Base-by-base conservation (phyloP, 495 filamentous ascomycete species). In the Geopyxis carbonaria region DNA sequence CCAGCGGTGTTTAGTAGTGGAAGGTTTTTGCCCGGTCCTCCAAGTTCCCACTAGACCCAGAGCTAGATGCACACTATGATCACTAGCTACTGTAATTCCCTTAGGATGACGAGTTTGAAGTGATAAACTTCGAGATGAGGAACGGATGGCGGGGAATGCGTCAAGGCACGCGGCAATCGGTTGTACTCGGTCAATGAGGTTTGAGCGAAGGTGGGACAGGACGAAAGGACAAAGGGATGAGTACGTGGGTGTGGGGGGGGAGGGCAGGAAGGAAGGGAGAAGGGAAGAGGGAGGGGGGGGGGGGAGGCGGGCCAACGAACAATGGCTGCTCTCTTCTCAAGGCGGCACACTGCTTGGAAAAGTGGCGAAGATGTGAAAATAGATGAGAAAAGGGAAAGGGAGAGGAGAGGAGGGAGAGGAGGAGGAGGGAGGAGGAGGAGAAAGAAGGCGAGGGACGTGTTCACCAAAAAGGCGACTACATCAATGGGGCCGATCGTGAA, bases 311-410 rank as follows among this genome's bases (percentile, higher is more conserved):
- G 23, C 15, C 28, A 16, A 22, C 22, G 34, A n/a, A n/a, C n/a
- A n/a, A n/a, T n/a, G n/a, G n/a, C n/a, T n/a, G n/a, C n/a, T n/a
- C n/a, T n/a, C n/a, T n/a, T n/a, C n/a, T n/a, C n/a, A n/a, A 21
- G 28, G 32, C 21, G 25, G 27, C n/a, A n/a, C n/a, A n/a, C n/a
- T n/a, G n/a, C n/a, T n/a, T n/a, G 16, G 22, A 40, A 21, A 27
- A 25, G n/a, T 18, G 28, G 44, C n/a, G n/a, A 29, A 14, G 18
- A 22, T 22, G n/a, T 13, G 18, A 22, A 19, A 16, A 32, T 35
- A 27, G 34, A 48, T 33, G 48, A 43, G 37, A 41, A 48, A 33
- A 23, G 38, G 38, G 37, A 38, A 50, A 38, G 32, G 48, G 42
- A 47, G 41, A 36, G 51, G 2, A 22, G 4, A 21, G 23, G 31